Evolutionary conservation across 129 eudicot species (phyloP), one percentile per base, ranked within the genome.

Genomic region (Pittosporum tobira): DNA sequence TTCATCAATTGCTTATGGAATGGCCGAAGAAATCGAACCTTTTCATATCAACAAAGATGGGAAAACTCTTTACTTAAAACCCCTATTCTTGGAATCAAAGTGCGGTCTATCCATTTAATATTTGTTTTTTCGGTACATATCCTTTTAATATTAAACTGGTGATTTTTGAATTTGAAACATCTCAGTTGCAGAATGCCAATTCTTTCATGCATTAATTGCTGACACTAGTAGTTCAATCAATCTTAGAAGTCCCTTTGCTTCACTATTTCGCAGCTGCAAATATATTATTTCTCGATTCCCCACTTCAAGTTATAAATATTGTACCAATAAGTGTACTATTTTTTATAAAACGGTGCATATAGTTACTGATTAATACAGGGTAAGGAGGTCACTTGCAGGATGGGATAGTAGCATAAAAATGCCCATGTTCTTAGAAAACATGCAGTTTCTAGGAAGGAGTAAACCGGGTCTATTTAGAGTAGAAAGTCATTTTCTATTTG

Each of bases 11-110:
- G 98, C 81, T 34, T 87, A 6, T 70, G 98, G 98, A 20, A 74
- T 83, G 75, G 96, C 85, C 57, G 98, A 91, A 77, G 98, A 91
- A 76, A 52, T 91, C 31, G 98, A 96, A 22, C 98, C 98, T 28
- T 91, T 91, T 58, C 96, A 91, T 64, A 73, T 91, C 21, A 71
- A 86, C 66, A 78, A 81, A 68, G 96, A 91, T 65, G 98, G 98
- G 68, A 87, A 83, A 76, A 75, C 85, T 44, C 83, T 91, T 59
- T 91, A 83, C 63, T 75, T 76, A 68, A n/a, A 91, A 91, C 42
- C 96, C 94, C 12, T 78, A 78, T 57, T 83, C 98, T 55, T 91
- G 98, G 98, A 91, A 83, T 73, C 65, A 72, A 67, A 90, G 98
- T 91, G 51, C 18, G 28, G 14, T 59, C 1, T 49, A 27, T 50